Percentiles rank a stretch among this genome's conserved stretches.
These are phyloP conservation scores for Pseudogymnoascus sp. DNA, from an alignment of 2,329 filamentous ascomycete species.

Conservation along the genomic window DNA sequence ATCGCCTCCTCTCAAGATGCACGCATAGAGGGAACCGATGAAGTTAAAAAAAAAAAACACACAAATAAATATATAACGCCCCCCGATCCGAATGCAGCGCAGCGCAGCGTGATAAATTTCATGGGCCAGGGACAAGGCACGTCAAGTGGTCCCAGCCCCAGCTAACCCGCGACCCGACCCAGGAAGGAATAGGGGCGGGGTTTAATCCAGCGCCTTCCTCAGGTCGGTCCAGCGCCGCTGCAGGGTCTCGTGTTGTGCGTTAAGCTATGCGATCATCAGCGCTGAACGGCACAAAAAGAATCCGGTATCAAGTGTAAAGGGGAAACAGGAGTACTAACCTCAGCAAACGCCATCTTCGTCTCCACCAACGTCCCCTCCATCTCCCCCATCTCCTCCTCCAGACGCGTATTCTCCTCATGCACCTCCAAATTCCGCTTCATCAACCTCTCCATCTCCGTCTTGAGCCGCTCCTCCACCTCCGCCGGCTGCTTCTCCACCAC, in stretches of 20 bases:
- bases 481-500: constrained; percentile 85
- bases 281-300: constrained; percentile 12
- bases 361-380: constrained; percentile 88
- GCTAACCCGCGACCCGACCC: not conserved
- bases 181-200: not conserved
- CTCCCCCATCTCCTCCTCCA: constrained; percentile 84
- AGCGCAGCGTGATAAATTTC: not conserved
- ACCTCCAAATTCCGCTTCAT: constrained; percentile 90
- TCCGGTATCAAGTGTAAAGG: too few species aligned
- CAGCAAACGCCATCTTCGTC: constrained; percentile 90
- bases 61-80: too few species aligned
- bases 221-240: constrained; percentile 71
- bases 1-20: not conserved
- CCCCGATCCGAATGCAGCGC: not conserved
- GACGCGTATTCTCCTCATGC: constrained; percentile 78
- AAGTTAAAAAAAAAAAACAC: not conserved
- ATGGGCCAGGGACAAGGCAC: not conserved
- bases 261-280: constrained; percentile 45
- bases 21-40: not conserved
- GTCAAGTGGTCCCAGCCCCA: not conserved
- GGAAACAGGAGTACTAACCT: constrained; percentile 53
- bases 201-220: constrained; percentile 40
- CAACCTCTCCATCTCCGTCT: constrained; percentile 78
- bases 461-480: constrained; percentile 75
- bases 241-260: constrained; percentile 60